Evolutionary conservation across 169 alveolate species (phyloP), one percentile per base, ranked within the genome.

Genomic region (Plasmodium sp.): DNA sequence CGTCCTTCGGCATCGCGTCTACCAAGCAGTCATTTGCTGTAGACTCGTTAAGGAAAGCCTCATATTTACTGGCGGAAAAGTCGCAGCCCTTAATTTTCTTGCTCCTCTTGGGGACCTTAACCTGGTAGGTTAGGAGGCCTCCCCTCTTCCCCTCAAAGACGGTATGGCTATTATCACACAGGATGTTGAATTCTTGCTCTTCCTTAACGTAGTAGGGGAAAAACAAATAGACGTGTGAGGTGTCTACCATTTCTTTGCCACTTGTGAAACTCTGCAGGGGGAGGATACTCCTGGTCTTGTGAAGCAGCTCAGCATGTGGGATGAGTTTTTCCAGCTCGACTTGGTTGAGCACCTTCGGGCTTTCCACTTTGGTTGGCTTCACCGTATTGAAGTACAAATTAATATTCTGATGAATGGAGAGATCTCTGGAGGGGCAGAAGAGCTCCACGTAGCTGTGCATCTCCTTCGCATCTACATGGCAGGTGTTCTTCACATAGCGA

Each of bases 31-130:
- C 67, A 31, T 90, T 54, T n/a, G 5, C 91, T 31, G 27, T 18
- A 62, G 18, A 31, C 33, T n/a, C 48, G 22, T 80, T 79, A 45
- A 62, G 80, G 45, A 77, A 56, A 5, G 81, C 51, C 3, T 75
- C 80, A 2, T 80, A 10, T 90, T 58, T 45, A 5, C 2, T n/a
- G n/a, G 51, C 0, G n/a, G 33, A 67, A 36, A 90, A 90, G 34
- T 81, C 77, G 31, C 94, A 90, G 1, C 94, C 94, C 43, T 90
- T 90, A 3, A 90, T 41, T 90, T 81, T 71, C 9, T 90, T 36
- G 14, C 48, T 71, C 36, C 94, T 90, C 54, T 81, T 45, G 0
- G 94, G 91, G 43, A 81, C 41, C 16, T 22, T 80, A 67, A 90
- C 71, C 10, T 79, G 27, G 39, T 90, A 90, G 0, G 83, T 22